phyloP scores from a whole-genome alignment of 345 rosid species.

The Combretum micranthum region DNA sequence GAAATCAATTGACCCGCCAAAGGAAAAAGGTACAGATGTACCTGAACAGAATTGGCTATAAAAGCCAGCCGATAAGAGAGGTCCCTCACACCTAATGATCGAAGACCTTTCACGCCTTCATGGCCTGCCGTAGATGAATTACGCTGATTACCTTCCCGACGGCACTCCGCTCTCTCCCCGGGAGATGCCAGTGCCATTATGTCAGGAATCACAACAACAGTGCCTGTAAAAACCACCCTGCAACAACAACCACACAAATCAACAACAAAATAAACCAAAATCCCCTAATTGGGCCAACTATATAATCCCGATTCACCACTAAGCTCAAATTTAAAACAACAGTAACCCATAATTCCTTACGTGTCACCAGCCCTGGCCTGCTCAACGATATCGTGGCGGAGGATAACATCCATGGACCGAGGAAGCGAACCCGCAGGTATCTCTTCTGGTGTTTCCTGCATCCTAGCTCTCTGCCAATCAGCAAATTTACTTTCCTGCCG shows the following conservation, averaged over 20 bases:
- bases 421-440: constrained; percentile 98
- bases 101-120: constrained; percentile 84
- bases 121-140: constrained; percentile 50
- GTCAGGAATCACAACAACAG: constrained; percentile 90
- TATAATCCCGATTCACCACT: no score
- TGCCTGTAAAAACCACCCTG: constrained; percentile 94
- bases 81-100: constrained; percentile 88
- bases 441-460: constrained; percentile 95
- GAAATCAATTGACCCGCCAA: no score
- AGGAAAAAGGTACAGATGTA: constrained; percentile 17
- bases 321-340: constrained; percentile 15
- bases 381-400: constrained; percentile 94
- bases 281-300: no score
- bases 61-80: constrained; percentile 90
- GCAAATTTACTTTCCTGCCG: constrained; percentile 95
- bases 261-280: no score
- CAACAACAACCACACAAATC: not conserved
- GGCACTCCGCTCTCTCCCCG: constrained; percentile 90
- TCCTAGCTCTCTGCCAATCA: constrained; percentile 97
- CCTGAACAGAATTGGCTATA: constrained; percentile 95
- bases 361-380: constrained; percentile 98
- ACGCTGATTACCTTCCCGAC: constrained; percentile 64
- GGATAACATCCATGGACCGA: constrained; percentile 82
- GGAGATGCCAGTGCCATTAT: constrained; percentile 86
- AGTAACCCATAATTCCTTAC: constrained; percentile 29